Evolutionary conservation across 805 yeast species (phyloP), one percentile per base, ranked within the genome.

Genomic region (Kuraishia ogatae): DNA sequence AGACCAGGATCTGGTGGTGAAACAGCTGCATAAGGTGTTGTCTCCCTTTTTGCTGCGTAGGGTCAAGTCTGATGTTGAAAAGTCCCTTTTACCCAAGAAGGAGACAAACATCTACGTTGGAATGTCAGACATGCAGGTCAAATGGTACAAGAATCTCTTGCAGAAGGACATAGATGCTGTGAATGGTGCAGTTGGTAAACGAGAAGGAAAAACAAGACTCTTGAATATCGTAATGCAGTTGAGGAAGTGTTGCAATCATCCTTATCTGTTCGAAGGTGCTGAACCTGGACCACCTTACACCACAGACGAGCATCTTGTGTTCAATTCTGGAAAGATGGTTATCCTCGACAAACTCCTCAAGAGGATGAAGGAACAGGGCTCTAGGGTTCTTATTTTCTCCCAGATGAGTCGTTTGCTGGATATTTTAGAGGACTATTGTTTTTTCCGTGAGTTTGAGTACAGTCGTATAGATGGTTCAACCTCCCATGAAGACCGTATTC

Each of bases 201-300:
- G 96, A 56, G 98, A 93, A 67, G 91, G 93, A 6, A 93, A 93
- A 65, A 91, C 97, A 0, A 78, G 98, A 55, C 74, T 94, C 58
- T 76, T 93, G 56, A 93, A 93, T 66, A 93, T 93, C 63, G 98
- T 93, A 50, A 87, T 87, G 96, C 96, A 87, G 67, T 73, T 87
- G 15, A 79, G 98, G 64, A 93, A 93, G 69, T 93, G 98, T 69
- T 93, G 98, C 71, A 87, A 87, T 62, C 96, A 87, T 70, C 96
- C 96, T 15, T 87, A 87, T 64, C 70, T 87, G 47, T 87, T 87
- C 63, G 94, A 87, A 66, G 96, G 96, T 50, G 94, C 98, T 1
- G 96, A 87, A 64, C 94, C 94, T 0, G 96, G 96, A 13, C 96
- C 96, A 20, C 96, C 96, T 22, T 87, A 75, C 62, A 87, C 94